phyloP scores from a whole-genome alignment of 495 filamentous ascomycete genomes.

The Letharia columbiana region DNA sequence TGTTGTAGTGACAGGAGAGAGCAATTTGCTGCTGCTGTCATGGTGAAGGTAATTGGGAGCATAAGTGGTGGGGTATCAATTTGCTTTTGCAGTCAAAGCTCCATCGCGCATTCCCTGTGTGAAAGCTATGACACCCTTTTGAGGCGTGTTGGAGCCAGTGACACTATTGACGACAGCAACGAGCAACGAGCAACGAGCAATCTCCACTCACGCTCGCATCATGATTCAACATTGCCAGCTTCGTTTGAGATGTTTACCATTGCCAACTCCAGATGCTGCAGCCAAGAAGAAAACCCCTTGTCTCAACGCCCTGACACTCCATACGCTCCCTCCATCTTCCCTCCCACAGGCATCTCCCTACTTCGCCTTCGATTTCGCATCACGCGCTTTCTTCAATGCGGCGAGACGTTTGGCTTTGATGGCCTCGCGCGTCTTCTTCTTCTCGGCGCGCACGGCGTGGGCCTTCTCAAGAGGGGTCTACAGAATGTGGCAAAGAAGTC shows the following conservation, averaged over 20 bases:
- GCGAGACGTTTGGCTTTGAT: slow-evolving; percentile 19
- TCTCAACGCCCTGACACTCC: not conserved
- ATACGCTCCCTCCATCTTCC: not conserved
- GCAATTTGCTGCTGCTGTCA: not conserved
- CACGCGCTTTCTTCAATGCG: slow-evolving; percentile 13
- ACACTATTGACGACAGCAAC: not conserved
- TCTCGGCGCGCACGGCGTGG: slow-evolving; percentile 15
- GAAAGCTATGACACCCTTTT: not conserved
- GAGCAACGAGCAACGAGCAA: not conserved
- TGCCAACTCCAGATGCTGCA: not conserved
- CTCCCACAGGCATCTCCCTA: not conserved
- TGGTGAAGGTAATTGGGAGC: not conserved
- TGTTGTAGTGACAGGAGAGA: no score
- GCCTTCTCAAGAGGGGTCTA: slow-evolving; percentile 16
- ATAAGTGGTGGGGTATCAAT: not conserved
- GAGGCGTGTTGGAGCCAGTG: not conserved
- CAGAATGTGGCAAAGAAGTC: not conserved
- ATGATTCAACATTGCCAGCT: not conserved
- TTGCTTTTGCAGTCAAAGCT: not conserved
- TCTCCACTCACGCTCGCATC: not conserved
- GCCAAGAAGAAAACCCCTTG: not conserved
- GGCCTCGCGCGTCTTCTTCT: slow-evolving; percentile 17
- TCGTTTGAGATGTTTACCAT: not conserved
- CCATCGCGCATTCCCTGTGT: not conserved
- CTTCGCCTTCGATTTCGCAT: slow-evolving; percentile 13